phyloP scores from a whole-genome alignment of 2,329 filamentous ascomycete genomes.

The Nigrospora oryzae region DNA sequence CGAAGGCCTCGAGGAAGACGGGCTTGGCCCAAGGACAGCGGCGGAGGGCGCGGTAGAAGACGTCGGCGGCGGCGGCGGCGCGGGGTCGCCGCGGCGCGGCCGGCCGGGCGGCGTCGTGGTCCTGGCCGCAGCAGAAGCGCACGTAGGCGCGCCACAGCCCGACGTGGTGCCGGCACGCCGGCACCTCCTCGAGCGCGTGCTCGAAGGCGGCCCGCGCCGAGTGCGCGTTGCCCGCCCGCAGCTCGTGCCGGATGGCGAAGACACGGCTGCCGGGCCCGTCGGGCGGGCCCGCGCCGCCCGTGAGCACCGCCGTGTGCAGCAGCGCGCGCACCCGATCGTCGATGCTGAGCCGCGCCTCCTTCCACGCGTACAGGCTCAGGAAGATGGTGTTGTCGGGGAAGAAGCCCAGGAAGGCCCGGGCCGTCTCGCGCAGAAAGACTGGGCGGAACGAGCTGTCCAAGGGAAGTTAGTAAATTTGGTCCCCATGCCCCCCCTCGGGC shows the following conservation, averaged over 20 bases:
- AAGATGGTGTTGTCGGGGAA: constrained; percentile 76
- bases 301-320: constrained; percentile 43
- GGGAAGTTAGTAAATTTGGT: constrained; percentile 4
- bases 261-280: constrained; percentile 35
- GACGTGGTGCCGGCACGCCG: constrained; percentile 25
- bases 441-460: constrained; percentile 55
- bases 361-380: constrained; percentile 63
- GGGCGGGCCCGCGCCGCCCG: constrained; percentile 12
- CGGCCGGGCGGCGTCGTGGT: constrained; percentile 4
- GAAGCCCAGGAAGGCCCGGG: constrained; percentile 48
- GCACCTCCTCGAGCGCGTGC: constrained; percentile 33
- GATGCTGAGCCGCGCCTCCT: constrained; percentile 62
- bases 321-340: constrained; percentile 69
- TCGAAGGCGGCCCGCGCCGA: constrained; percentile 44
- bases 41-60: constrained; percentile 25
- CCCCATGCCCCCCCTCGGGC: neutral
- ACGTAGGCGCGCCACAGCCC: constrained; percentile 43
- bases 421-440: constrained; percentile 50
- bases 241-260: constrained; percentile 45
- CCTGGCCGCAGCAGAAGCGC: constrained; percentile 29
- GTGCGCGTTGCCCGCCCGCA: constrained; percentile 36
- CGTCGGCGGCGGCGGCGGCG: constrained; percentile 15
- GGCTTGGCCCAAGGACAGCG: constrained; percentile 33
- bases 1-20: constrained; percentile 44
- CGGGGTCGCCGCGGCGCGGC: too few species aligned